Evolutionary conservation across 2,329 filamentous ascomycete genomes (phyloP).

Genomic region (Epichloe gansuensis): DNA sequence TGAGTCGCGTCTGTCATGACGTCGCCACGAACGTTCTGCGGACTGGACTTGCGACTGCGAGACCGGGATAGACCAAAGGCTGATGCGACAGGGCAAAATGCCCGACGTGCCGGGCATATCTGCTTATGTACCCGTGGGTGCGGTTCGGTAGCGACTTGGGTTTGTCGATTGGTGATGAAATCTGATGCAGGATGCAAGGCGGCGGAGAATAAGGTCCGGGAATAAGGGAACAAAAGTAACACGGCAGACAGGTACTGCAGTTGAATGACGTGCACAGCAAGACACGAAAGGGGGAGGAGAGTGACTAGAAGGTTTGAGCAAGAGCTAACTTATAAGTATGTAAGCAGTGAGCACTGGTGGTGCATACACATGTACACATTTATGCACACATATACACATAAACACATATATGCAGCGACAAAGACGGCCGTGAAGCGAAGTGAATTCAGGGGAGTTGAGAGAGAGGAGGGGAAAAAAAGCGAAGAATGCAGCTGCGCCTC

Average conservation of each 20-base stretch:
- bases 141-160: not conserved
- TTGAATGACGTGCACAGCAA: not conserved
- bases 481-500: no score
- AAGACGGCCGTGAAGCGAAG: no score
- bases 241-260: not conserved
- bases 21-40: slow-evolving; percentile 7
- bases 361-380: no score
- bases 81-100: slow-evolving; percentile 20
- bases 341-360: no score
- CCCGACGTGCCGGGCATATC: slow-evolving; percentile 19
- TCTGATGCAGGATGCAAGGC: not conserved
- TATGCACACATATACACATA: no score
- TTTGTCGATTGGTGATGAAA: not conserved
- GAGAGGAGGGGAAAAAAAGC: no score
- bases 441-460: no score
- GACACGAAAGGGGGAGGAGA: not conserved
- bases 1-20: slow-evolving; percentile 8
- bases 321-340: no score
- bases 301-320: no score
- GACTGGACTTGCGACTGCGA: slow-evolving; percentile 11
- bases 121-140: not conserved
- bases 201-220: slow-evolving; percentile 3
- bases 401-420: no score
- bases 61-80: slow-evolving; percentile 22
- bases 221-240: not conserved